Conservation (phyloP, 2,329 filamentous ascomycete genomes). For the Exophiala viscosa region DNA sequence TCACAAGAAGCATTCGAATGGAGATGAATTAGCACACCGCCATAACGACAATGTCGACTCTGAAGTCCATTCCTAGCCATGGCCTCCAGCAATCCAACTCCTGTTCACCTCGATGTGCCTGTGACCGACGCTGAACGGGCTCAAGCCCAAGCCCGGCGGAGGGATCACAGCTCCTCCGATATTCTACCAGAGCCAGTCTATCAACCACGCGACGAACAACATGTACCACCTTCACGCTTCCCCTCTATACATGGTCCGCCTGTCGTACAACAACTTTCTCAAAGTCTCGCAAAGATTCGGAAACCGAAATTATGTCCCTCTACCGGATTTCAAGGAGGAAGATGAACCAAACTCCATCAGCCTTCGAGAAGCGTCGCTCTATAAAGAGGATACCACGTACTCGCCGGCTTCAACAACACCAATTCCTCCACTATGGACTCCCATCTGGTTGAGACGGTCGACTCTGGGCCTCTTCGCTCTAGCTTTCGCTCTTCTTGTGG, state of each 20-base stretch:
- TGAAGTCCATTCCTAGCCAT: slow-evolving; percentile 9
- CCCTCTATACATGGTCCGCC: slow-evolving; percentile 16
- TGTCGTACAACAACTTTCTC: slow-evolving; percentile 2
- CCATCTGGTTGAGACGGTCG: slow-evolving; percentile 25
- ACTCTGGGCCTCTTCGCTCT: slow-evolving; percentile 21
- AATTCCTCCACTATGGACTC: slow-evolving; percentile 24
- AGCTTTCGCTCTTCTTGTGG: slow-evolving; percentile 17
- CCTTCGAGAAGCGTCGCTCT: slow-evolving; percentile 9
- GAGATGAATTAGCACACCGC: slow-evolving; percentile 10
- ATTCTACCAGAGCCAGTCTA: slow-evolving; percentile 16
- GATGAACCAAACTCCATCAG: slow-evolving; percentile 19
- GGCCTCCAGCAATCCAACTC: slow-evolving; percentile 17
- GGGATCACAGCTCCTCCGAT: slow-evolving; percentile 14
- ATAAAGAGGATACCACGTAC: slow-evolving; percentile 5
- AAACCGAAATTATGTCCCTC: slow-evolving; percentile 13
- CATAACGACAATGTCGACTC: slow-evolving; percentile 15
- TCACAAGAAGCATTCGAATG: neutral
- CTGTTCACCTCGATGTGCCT: slow-evolving; percentile 19
- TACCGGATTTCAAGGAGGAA: slow-evolving; percentile 24
- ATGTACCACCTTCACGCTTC: slow-evolving; percentile 16
- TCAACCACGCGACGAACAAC: slow-evolving; percentile 2
- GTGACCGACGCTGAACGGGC: slow-evolving; percentile 24
- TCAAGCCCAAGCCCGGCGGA: slow-evolving; percentile 9
- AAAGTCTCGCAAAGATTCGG: slow-evolving; percentile 10
- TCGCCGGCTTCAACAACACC: slow-evolving; percentile 9